A percentile compares a stretch with the other conserved stretches of the same genome.
These are phyloP conservation scores for Botryotinia narcissicola DNA, from an alignment of 2,329 filamentous ascomycete genomes.

Conservation along the genomic window DNA sequence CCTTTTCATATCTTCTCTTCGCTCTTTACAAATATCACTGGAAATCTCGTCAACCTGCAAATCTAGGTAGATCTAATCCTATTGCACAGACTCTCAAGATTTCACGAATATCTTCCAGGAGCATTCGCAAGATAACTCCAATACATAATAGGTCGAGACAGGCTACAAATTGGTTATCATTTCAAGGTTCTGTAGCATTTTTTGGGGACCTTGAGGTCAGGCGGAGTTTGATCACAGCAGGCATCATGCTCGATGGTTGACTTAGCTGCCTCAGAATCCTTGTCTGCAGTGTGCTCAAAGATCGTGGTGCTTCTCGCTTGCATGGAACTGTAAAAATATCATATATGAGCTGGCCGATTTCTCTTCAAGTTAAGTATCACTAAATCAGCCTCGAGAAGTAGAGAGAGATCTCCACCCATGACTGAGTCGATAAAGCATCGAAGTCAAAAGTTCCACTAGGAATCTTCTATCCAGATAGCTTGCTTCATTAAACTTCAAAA, in stretches of 20 bases:
- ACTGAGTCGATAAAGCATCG: not conserved
- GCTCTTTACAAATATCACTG: not conserved
- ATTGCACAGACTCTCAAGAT: not conserved
- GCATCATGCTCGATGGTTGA: not conserved
- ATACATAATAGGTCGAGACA: not conserved
- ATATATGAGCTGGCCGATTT: not conserved
- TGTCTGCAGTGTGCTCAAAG: not conserved
- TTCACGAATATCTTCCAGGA: not conserved
- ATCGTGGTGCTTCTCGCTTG: not conserved
- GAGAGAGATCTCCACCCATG: not conserved
- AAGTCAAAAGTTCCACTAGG: not conserved
- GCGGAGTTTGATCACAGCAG: not conserved
- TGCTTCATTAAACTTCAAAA: not conserved
- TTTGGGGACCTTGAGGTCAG: not conserved
- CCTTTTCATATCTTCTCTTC: not conserved
- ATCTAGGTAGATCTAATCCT: not conserved
- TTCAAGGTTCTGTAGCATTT: not conserved
- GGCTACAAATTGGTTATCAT: not conserved
- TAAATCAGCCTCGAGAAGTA: not conserved
- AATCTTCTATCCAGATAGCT: not conserved
- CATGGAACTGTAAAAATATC: accelerated
- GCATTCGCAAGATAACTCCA: not conserved
- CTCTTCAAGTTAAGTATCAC: not conserved
- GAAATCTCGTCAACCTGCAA: not conserved
- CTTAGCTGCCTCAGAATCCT: not conserved